Base-by-base conservation (phyloP, 345 rosid species). In the Eucalyptus sp. region DNA sequence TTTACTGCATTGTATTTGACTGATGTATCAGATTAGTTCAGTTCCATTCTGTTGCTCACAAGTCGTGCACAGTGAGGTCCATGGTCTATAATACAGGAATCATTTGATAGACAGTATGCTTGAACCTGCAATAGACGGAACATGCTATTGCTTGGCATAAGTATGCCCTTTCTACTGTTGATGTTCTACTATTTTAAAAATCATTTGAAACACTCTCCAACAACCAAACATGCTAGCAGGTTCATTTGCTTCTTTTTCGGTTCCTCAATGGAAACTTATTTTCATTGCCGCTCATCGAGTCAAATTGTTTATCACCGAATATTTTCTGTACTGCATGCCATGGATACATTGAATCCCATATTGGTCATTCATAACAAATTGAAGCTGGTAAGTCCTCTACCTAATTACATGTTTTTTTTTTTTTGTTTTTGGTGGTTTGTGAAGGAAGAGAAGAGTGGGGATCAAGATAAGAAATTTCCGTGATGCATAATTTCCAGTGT, bases 261-360 rank as follows among this genome's bases (percentile, higher is more conserved):
- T 41, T 84, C n/a, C 22, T 80, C 54, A 14, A 66, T 48, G 29
- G 22, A 66, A 22, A 14, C 44, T 24, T 50, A 49, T 41, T 85
- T 48, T 17, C 58, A 46, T 50, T 79, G 51, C 50, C 50, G 58
- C 44, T 18, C 37, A 18, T 10, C 31, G 22, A 37, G 10, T 46
- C 27, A 10, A 37, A 25, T n/a, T 50, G 5, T 17, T 50, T 49
- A 31, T 87, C 46, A 52, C 85, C 29, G 48, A 44, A 44, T 44
- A 44, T 8, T 29, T 76, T 84, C 49, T 91, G 88, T 48, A 85
- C 68, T 89, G 88, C 90, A 95, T 95, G 96, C 93, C 79, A 90
- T 94, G 86, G 94, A 94, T 87, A 95, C 96, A 9, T 79, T 91
- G 87, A 92, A 92, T 62, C 96, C 95, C 27, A 13, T 92, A 50